Percentiles rank a stretch among this genome's conserved stretches.
phyloP scores from a whole-genome alignment of 1,284 basidiomycete species.

The Cutaneotrichosporon dermatis region DNA sequence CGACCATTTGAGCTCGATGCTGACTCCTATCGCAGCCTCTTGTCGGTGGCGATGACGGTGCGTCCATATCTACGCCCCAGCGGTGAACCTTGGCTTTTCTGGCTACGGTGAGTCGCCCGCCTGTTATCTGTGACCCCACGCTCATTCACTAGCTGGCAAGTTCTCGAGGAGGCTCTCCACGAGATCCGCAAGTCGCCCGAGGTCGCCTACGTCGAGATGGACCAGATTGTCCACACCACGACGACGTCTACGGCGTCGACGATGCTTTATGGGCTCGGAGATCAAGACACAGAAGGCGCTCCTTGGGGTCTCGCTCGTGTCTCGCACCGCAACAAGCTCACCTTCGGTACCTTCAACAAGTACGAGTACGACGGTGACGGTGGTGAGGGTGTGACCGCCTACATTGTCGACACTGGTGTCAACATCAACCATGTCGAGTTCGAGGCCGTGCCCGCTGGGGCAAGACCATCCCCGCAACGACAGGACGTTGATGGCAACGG shows the following conservation, averaged over 20 bases:
- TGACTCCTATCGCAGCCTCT: slow-evolving; percentile 25
- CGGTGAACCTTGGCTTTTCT: slow-evolving; percentile 29
- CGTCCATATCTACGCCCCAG: slow-evolving; percentile 40
- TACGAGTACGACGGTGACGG: slow-evolving; percentile 73
- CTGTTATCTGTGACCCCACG: not conserved
- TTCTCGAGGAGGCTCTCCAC: slow-evolving; percentile 71
- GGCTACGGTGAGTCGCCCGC: slow-evolving; percentile 42
- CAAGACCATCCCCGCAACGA: slow-evolving; percentile 75
- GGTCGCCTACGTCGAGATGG: slow-evolving; percentile 87
- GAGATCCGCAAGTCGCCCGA: slow-evolving; percentile 81
- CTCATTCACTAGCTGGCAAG: slow-evolving; percentile 58
- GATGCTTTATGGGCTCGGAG: slow-evolving; percentile 29
- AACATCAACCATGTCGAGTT: slow-evolving; percentile 83
- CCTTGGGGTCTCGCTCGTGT: slow-evolving; percentile 98
- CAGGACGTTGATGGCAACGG: slow-evolving; percentile 66
- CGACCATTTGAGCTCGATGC: too few relatives aligned
- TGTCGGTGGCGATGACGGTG: slow-evolving; percentile 35
- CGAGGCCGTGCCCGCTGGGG: slow-evolving; percentile 80
- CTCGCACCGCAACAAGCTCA: slow-evolving; percentile 76
- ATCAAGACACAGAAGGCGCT: slow-evolving; percentile 64
- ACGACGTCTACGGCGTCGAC: slow-evolving; percentile 33
- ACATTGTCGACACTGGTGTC: slow-evolving; percentile 61
- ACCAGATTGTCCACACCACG: slow-evolving; percentile 78
- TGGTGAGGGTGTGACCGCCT: slow-evolving; percentile 88
- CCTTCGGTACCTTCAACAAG: slow-evolving; percentile 77